A percentile compares a stretch with the other conserved stretches of the same genome.
Conservation (phyloP, 1,284 basidiomycete genomes). For the Rhodofomes roseus region DNA sequence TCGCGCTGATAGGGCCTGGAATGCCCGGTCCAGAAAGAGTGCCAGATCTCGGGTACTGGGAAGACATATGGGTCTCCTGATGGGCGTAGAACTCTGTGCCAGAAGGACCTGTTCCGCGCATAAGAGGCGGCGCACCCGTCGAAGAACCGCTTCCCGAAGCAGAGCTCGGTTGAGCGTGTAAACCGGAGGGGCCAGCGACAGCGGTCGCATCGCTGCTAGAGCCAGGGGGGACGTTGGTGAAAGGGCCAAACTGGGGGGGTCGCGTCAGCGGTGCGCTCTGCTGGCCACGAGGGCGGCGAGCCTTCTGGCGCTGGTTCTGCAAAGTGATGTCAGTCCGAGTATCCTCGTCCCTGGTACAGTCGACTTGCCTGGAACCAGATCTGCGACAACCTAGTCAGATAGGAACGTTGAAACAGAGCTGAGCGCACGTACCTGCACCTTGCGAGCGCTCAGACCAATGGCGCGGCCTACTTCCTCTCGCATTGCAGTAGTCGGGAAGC, state of each 20-base stretch:
- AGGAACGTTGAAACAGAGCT: slow-evolving; percentile 5
- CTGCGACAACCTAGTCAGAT: slow-evolving; percentile 37
- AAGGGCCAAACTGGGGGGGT: slow-evolving; percentile 59
- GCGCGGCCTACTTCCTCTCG: slow-evolving; percentile 80
- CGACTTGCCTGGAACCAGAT: slow-evolving; percentile 79
- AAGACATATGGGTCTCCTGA: slow-evolving; percentile 17
- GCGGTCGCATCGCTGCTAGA: slow-evolving; percentile 14
- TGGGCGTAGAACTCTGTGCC: slow-evolving; percentile 3
- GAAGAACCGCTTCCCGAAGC: slow-evolving; percentile 7
- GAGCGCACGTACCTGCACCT: slow-evolving; percentile 69
- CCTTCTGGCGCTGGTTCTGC: slow-evolving; percentile 80
- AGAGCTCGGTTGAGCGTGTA: background rate
- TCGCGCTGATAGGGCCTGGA: slow-evolving; percentile 39
- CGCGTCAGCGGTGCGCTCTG: slow-evolving; percentile 41
- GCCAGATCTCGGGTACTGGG: slow-evolving; percentile 17
- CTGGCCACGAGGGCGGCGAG: slow-evolving; percentile 57
- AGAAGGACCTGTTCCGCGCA: slow-evolving; percentile 11
- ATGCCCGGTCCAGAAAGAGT: slow-evolving; percentile 54
- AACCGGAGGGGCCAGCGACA: slow-evolving; percentile 6
- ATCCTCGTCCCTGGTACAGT: background rate
- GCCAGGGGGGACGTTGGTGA: slow-evolving; percentile 39
- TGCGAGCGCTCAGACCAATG: slow-evolving; percentile 79
- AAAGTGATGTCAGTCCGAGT: slow-evolving; percentile 13
- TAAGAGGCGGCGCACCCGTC: background rate
- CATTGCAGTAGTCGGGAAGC: slow-evolving; percentile 81